Conservation (phyloP, 2,329 filamentous ascomycete genomes). For the Laburnicola sp. region DNA sequence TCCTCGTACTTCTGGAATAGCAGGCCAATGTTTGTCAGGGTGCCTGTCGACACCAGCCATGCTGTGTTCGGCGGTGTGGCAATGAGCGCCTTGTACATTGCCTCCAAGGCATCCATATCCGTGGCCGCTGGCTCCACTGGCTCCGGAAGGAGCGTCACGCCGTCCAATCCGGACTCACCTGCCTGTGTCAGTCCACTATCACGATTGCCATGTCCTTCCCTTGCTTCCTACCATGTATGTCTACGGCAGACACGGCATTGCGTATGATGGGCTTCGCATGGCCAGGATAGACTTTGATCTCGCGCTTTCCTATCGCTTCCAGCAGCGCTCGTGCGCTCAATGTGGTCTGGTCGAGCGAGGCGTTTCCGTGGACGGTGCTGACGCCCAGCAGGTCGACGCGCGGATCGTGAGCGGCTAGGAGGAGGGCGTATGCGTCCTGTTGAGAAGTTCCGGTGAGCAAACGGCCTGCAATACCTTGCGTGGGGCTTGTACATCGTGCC, state of each 20-base stretch:
- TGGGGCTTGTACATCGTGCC: slow-evolving; percentile 62
- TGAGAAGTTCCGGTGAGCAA: slow-evolving; percentile 6
- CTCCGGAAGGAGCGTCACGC: slow-evolving; percentile 76
- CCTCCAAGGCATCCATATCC: slow-evolving; percentile 60
- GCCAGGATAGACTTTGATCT: slow-evolving; percentile 77
- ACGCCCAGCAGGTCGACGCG: slow-evolving; percentile 78
- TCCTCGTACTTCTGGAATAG: slow-evolving; percentile 75
- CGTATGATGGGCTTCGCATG: slow-evolving; percentile 72
- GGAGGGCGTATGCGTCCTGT: slow-evolving; percentile 92
- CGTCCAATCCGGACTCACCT: slow-evolving; percentile 81
- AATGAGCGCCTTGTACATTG: slow-evolving; percentile 73
- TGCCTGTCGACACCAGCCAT: slow-evolving; percentile 88
- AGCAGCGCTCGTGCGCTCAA: slow-evolving; percentile 82
- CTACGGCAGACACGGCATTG: slow-evolving; percentile 72
- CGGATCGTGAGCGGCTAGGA: slow-evolving; percentile 82
- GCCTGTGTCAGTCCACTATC: slow-evolving; percentile 14
- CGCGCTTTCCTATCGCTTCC: slow-evolving; percentile 74
- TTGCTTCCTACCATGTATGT: slow-evolving; percentile 73
- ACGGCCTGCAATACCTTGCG: slow-evolving; percentile 11
- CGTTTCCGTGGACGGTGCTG: slow-evolving; percentile 92
- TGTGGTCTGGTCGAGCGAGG: slow-evolving; percentile 81
- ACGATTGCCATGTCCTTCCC: slow-evolving; percentile 1
- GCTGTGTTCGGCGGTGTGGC: slow-evolving; percentile 68
- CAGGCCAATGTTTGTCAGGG: slow-evolving; percentile 80
- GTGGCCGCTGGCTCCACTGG: slow-evolving; percentile 53